These are phyloP conservation scores for Psidium friedrichsthalianum DNA, from an alignment of 345 rosid species.

Conservation along the genomic window DNA sequence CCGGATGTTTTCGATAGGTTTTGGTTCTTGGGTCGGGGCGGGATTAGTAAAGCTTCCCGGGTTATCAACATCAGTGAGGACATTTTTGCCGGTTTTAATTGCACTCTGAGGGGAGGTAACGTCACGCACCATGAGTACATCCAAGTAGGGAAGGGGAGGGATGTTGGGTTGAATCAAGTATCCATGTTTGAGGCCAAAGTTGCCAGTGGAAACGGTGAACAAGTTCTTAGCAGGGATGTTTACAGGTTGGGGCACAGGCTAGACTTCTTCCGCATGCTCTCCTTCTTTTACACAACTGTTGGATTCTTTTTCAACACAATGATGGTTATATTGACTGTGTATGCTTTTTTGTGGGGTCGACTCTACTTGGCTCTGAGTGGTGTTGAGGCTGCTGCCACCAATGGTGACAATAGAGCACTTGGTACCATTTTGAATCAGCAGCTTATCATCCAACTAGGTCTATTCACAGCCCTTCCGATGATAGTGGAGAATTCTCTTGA, in stretches of 20 bases:
- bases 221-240: slow-evolving; percentile 92
- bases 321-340: slow-evolving; percentile 83
- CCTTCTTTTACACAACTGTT: slow-evolving; percentile 89
- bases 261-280: slow-evolving; percentile 94
- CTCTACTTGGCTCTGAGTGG: slow-evolving; percentile 91
- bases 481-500: slow-evolving; percentile 90
- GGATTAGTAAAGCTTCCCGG: slow-evolving; percentile 92
- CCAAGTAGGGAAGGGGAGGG: slow-evolving; percentile 98
- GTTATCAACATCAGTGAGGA: slow-evolving; percentile 97
- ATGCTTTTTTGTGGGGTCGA: slow-evolving; percentile 93
- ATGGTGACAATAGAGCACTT: slow-evolving; percentile 61
- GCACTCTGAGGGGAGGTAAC: slow-evolving; percentile 96
- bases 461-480: slow-evolving; percentile 97
- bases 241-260: slow-evolving; percentile 94
- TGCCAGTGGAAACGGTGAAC: slow-evolving; percentile 99
- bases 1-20: slow-evolving; percentile 97
- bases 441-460: slow-evolving; percentile 83
- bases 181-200: slow-evolving; percentile 99
- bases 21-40: slow-evolving; percentile 96
- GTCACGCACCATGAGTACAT: slow-evolving; percentile 96
- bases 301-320: slow-evolving; percentile 95
- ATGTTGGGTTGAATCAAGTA: slow-evolving; percentile 92
- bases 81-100: slow-evolving; percentile 98
- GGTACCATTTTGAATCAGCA: slow-evolving; percentile 86
- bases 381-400: slow-evolving; percentile 53